Percentiles rank a stretch among this genome's conserved stretches.
These are phyloP conservation scores for Hypoxylon fuscum DNA, from an alignment of 495 filamentous ascomycete species.

Conservation along the genomic window DNA sequence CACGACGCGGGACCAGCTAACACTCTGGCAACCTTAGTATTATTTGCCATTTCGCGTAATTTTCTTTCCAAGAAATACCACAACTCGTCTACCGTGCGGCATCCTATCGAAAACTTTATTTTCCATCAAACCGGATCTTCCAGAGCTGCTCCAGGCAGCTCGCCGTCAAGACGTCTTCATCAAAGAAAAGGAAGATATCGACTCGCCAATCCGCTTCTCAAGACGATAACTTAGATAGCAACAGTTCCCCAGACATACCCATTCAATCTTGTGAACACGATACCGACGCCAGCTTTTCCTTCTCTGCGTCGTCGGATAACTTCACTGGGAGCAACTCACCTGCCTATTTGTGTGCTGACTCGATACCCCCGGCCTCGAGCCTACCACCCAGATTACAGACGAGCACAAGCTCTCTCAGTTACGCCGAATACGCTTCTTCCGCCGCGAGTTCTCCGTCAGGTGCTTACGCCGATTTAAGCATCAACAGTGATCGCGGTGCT, in stretches of 20 bases:
- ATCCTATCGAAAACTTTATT: constrained; percentile 3
- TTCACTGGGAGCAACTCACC: constrained; percentile 55
- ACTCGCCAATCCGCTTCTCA: constrained; percentile 57
- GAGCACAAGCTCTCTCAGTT: constrained; percentile 48
- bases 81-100: constrained; percentile 7
- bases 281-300: constrained; percentile 49
- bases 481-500: constrained; percentile 68
- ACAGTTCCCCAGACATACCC: constrained; percentile 52
- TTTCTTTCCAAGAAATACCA: not conserved
- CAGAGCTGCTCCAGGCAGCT: constrained; percentile 71
- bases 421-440: constrained; percentile 62
- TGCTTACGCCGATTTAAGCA: constrained; percentile 75
- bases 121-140: constrained; percentile 29
- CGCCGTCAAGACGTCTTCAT: constrained; percentile 86
- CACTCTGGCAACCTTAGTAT: no score
- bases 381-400: constrained; percentile 60
- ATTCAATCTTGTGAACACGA: constrained; percentile 61
- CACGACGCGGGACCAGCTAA: constrained; percentile 13
- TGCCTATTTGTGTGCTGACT: constrained; percentile 69
- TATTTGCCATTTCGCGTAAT: constrained; percentile 16
- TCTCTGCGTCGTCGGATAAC: constrained; percentile 48
- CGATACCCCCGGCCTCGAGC: constrained; percentile 57
- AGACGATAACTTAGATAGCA: constrained; percentile 45
- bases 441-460: constrained; percentile 73
- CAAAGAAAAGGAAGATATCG: constrained; percentile 87